Evolutionary conservation across 768 basidiomycete genomes (phyloP), one percentile per base, ranked within the genome.

Genomic region (Lentinus tigrinus): DNA sequence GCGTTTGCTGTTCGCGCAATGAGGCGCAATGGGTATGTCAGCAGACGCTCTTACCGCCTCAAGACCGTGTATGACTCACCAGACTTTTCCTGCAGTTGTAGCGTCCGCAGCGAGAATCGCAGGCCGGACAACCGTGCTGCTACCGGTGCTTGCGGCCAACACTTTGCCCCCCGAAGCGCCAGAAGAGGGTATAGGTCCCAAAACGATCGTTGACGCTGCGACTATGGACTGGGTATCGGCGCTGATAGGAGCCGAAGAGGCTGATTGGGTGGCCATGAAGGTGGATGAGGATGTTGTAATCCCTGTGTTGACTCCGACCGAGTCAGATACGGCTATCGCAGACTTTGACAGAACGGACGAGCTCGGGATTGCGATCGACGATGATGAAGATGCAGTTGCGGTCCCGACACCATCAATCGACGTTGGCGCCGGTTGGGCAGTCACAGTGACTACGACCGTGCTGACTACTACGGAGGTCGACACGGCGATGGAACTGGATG

Each of bases 361-460:
- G 38, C 51, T 17, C n/a, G 46, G n/a, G 28, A 19, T 3, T 9
- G 48, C 40, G 14, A 40, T 42, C 11, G 44, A 19, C 36, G 49
- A 50, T 11, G 47, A 31, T 42, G 40, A 39, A 23, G 40, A 31
- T 42, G 40, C 28, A 23, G 40, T 16, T 40, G 52, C 38, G 36
- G 31, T 31, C 31, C 31, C 49, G 19, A 47, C 16, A 17, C 26
- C n/a, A 28, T 28, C 14, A 31, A 11, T 31, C 31, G 31, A 31
- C 6, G 31, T 31, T 11, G 58, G 14, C 10, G 58, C 39, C 8
- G 55, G 57, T 3, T 43, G 24, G 11, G 62, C 56, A 14, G 66
- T 65, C 37, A 65, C 62, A 2, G 68, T 70, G 19, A 70, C 63
- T n/a, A 68, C 50, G 3, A 65, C 52, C 3, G 69, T 70, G 37